Evolutionary conservation across 306 rosid genomes (phyloP), one percentile per base, ranked within the genome.

Genomic region (Clitoria ternatea): DNA sequence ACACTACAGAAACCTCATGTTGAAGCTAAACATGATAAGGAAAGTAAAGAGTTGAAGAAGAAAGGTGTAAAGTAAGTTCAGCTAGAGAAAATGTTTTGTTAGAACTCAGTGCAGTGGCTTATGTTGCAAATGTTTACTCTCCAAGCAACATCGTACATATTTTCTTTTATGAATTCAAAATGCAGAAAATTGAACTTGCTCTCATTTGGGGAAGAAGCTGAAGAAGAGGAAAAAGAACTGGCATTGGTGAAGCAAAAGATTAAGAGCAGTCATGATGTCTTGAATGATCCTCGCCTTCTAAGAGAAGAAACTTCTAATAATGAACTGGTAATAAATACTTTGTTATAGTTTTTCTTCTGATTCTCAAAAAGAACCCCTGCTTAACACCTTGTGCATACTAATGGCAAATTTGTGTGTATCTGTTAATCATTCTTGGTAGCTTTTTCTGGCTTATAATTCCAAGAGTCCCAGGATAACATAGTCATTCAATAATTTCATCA

Each of bases 191-290:
- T 87, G 70, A 94, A 76, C 75, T 86, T 94, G 81, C 96, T 94
- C 75, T 94, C 99, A 2, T 94, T 91, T 65, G 97, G 92, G 73
- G 99, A 91, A 85, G 99, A 94, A 81, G 89, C 96, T 50, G 99
- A 91, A 87, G 96, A 87, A 77, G 97, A 91, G 66, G 96, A 94
- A 88, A 94, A 85, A 72, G 97, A 87, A 79, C 64, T 86, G 84
- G 86, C 87, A 43, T 82, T 70, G 42, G 81, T 89, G 65, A 94
- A 89, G 86, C 87, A 84, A 79, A 91, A 94, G 81, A 94, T 91
- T 69, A 86, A 80, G 89, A 94, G 97, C 89, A 94, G 99, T 71
- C 97, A 94, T 10, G 97, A 91, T 81, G 92, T 94, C 67, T 85
- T 94, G 82, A 83, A 94, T 69, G 99, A 94, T 85, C 99, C 99